Evolutionary conservation across 768 basidiomycete genomes (phyloP).

Genomic region (Kondoa subrosea): DNA sequence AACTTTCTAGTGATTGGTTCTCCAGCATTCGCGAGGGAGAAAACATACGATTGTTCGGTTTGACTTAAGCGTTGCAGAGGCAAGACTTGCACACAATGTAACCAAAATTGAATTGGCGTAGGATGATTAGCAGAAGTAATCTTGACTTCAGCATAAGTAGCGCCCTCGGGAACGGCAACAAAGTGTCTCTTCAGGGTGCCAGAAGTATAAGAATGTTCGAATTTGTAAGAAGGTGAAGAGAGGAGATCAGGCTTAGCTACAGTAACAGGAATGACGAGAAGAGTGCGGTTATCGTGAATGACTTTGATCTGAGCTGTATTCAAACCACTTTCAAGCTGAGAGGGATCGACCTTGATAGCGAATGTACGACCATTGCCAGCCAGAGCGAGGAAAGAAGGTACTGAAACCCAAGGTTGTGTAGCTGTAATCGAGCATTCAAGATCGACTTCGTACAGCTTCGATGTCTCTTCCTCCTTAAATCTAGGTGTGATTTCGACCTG

Average conservation of each 20-base stretch:
- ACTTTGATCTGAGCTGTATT: slow-evolving; percentile 12
- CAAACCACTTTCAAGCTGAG: slow-evolving; percentile 10
- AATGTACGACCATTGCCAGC: slow-evolving; percentile 12
- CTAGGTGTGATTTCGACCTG: slow-evolving; percentile 13
- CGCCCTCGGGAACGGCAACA: slow-evolving; percentile 17
- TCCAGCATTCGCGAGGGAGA: slow-evolving; percentile 12
- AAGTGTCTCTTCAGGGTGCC: slow-evolving; percentile 14
- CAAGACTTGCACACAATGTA: slow-evolving; percentile 15
- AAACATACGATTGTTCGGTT: slow-evolving; percentile 9
- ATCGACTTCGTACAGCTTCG: slow-evolving; percentile 15
- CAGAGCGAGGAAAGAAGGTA: slow-evolving; percentile 8
- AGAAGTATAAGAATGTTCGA: slow-evolving; percentile 5
- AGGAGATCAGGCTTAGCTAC: slow-evolving; percentile 13
- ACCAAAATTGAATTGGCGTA: slow-evolving; percentile 13
- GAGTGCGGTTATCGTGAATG: not conserved
- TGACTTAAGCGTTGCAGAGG: slow-evolving; percentile 5
- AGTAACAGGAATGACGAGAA: slow-evolving; percentile 17
- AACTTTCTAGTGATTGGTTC: slow-evolving; percentile 14
- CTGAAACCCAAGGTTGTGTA: slow-evolving; percentile 7
- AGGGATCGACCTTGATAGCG: slow-evolving; percentile 17
- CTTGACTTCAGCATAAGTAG: slow-evolving; percentile 16
- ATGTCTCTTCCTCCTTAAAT: slow-evolving; percentile 11
- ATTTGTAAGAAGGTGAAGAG: slow-evolving; percentile 1
- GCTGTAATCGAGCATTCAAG: slow-evolving; percentile 9
- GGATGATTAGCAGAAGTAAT: slow-evolving; percentile 3